These are phyloP conservation scores for Ophiorrhiza pumila DNA, from an alignment of 257 asterid species.

Conservation along the genomic window DNA sequence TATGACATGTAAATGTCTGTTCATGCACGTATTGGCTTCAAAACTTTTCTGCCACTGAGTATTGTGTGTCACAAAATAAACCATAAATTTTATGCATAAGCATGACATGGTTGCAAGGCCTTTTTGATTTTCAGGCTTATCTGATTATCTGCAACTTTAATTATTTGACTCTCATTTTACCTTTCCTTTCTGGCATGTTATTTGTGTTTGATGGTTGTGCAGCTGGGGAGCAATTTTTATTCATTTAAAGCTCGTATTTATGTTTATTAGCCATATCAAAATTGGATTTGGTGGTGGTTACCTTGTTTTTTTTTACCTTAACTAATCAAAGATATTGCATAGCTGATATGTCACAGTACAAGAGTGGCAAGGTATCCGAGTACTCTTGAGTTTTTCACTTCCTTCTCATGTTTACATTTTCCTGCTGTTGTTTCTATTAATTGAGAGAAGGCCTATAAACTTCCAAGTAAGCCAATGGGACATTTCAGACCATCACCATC, in stretches of 20 bases:
- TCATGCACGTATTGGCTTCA: not conserved
- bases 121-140: too few relatives aligned
- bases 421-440: not conserved
- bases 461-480: not conserved
- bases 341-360: constrained; percentile 97
- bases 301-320: constrained; percentile 28
- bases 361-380: constrained; percentile 76
- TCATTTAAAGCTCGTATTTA: not conserved
- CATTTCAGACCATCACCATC: not conserved
- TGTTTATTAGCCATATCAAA: not conserved
- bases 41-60: not conserved
- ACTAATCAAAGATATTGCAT: constrained; percentile 74
- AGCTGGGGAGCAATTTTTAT: not conserved
- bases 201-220: not conserved
- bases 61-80: not conserved
- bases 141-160: too few relatives aligned
- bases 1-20: not conserved
- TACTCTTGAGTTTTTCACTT: constrained; percentile 8
- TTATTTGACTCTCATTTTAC: too few relatives aligned
- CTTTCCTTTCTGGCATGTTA: not conserved
- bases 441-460: not conserved
- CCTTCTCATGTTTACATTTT: constrained; percentile 1
- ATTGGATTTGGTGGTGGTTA: not conserved
- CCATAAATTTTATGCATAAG: too few relatives aligned
- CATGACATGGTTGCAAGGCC: not conserved